Conservation (phyloP, 331 rosid species). For the Rhamnella rubrinervis region DNA sequence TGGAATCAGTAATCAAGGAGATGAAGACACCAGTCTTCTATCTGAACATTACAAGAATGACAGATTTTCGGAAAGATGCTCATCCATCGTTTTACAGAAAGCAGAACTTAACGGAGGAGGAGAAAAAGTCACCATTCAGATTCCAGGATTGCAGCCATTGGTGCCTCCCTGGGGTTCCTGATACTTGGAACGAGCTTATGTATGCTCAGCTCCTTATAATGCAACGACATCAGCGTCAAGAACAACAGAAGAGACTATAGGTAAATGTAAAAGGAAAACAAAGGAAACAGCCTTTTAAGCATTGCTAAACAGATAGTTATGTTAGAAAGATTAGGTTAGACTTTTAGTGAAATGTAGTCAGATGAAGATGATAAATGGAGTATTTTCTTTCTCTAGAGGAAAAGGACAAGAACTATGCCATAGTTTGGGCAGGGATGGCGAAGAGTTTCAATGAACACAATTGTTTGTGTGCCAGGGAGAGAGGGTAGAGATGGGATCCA, state of each 20-base stretch:
- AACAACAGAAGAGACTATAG: slow-evolving; percentile 44
- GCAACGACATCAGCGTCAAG: slow-evolving; percentile 42
- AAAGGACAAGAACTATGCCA: no score
- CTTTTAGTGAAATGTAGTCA: background rate
- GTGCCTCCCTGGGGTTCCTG: slow-evolving; percentile 97
- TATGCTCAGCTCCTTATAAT: slow-evolving; percentile 55
- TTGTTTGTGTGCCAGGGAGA: no score
- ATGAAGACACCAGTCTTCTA: slow-evolving; percentile 69
- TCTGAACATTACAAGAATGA: slow-evolving; percentile 71
- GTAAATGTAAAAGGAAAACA: slow-evolving; percentile 11
- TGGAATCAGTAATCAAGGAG: slow-evolving; percentile 55
- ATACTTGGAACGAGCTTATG: slow-evolving; percentile 81
- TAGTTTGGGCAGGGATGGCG: no score
- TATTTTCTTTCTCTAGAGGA: no score
- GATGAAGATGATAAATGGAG: no score
- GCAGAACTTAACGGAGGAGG: slow-evolving; percentile 51
- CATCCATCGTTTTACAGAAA: slow-evolving; percentile 80
- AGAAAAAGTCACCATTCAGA: slow-evolving; percentile 49
- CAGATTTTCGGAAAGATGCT: slow-evolving; percentile 78
- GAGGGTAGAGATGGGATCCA: no score
- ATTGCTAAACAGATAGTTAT: background rate
- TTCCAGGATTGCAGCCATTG: slow-evolving; percentile 88
- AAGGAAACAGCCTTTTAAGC: background rate
- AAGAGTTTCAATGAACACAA: no score
- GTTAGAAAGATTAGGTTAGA: background rate